Evolutionary conservation across 164 flowering plant genomes (phyloP).

Genomic region (Brasenia schreberi): DNA sequence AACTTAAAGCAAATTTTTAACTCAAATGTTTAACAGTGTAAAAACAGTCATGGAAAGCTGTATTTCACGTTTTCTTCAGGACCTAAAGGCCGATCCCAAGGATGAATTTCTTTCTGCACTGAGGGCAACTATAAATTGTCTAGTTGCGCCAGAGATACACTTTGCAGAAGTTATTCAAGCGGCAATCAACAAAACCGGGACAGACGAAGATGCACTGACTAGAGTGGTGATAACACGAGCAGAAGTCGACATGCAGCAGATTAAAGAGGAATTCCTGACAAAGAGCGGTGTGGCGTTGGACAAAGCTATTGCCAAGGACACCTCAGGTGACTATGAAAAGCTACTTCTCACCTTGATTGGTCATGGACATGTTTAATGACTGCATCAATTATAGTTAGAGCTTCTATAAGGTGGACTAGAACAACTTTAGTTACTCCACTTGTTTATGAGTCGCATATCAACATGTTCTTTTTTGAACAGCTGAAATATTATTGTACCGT

Average conservation of each 20-base stretch:
- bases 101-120: constrained; percentile 33
- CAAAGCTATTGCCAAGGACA: constrained; percentile 36
- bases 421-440: too few relatives aligned
- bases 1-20: too few relatives aligned
- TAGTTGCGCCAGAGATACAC: constrained; percentile 41
- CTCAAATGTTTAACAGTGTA: neutral
- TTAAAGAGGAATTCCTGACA: constrained; percentile 30
- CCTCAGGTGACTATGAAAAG: constrained; percentile 42
- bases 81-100: constrained; percentile 33
- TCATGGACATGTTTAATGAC: constrained; percentile 17
- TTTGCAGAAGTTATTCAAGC: constrained; percentile 43
- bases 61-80: constrained; percentile 19
- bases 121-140: constrained; percentile 34
- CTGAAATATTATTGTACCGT: too few relatives aligned
- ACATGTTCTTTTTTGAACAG: too few relatives aligned
- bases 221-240: constrained; percentile 53
- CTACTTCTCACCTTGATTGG: constrained; percentile 50
- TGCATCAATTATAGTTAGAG: too few relatives aligned
- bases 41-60: neutral
- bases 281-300: constrained; percentile 52
- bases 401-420: too few relatives aligned
- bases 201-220: constrained; percentile 59
- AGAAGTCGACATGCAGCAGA: constrained; percentile 48
- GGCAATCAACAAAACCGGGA: constrained; percentile 39
- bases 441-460: too few relatives aligned